Base-by-base conservation (phyloP, 2,329 filamentous ascomycete species). In the Fusarium heterosporum region DNA sequence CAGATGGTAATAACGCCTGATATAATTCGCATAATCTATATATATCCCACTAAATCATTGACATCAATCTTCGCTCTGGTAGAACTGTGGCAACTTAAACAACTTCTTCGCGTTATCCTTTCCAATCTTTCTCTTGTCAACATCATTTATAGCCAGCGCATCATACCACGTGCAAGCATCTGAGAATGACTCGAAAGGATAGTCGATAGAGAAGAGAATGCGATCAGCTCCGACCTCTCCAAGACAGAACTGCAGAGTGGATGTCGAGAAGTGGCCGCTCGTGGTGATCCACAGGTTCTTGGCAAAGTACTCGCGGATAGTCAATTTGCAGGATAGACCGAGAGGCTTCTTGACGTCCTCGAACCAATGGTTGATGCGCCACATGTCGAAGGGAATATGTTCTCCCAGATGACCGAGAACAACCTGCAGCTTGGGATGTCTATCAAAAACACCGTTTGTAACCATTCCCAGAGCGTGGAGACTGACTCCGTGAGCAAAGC, bases 201-300 rank as follows among this genome's bases (percentile, higher is more conserved):
- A 85, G 66, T 86, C 84, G 4, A 85, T 81, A 3, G 79, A 82
- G 71, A 84, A 86, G n/a, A 86, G 65, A 36, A 85, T 82, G 0
- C 84, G 74, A 52, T 85, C 83, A 7, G 82, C 75, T 9, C 83
- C 80, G 28, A 87, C 75, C 65, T 85, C 79, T 19, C 78, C 76
- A 19, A 84, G 77, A 43, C 81, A 82, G 51, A 80, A 87, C 62
- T 85, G 77, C 42, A 87, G 73, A 1, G 83, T 84, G 1, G 80
- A 74, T 0, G 84, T 86, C 1, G 82, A 86, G 67, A 87, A 87
- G 70, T 87, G 82, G 0, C 85, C 85, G 55, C 78, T 82, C 1
- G 85, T 87, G 5, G 85, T 87, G 65, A 87, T 81, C 82, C 83
- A 87, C 56, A 87, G 77, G 72, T 87, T 87, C 38, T 80, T 66